Evolutionary conservation across 2,329 filamentous ascomycete genomes (phyloP), one percentile per base, ranked within the genome.

Genomic region (Alternaria infectoria): DNA sequence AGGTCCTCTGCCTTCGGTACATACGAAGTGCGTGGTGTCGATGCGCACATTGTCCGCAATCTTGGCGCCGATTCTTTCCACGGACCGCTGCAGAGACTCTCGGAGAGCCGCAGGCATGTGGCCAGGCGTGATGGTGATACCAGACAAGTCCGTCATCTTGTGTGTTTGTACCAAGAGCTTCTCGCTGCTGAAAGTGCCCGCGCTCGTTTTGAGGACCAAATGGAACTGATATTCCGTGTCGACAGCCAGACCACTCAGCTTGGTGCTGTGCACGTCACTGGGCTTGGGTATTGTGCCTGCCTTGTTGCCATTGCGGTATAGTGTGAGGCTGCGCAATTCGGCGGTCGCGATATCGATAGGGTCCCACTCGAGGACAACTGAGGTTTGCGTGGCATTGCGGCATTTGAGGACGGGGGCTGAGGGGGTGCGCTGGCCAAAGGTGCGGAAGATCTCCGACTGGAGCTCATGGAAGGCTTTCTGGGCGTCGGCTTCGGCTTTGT

Each of bases 21-120:
- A 98, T 63, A 99, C 93, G 79, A 99, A 99, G 81, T 99, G 96
- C 15, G 96, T 99, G 1, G 96, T 99, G 79, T 99, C 96, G 76
- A 99, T 98, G 74, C 95, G 88, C 55, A 98, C 93, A 12, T 88
- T 88, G 72, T 97, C 95, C 61, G 93, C 91, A 68, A 98, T 85
- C 84, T 96, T 97, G 65, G 93, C 96, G 52, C 96, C 96, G 72
- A 99, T 97, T 70, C 93, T 87, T 75, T 96, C 90, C 36, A 97
- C 88, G 2, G 94, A 93, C 49, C 86, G 86, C 50, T 87, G 85
- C 19, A 99, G 86, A 65, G 86, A 89, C 69, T 97, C 93, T 76
- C 89, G 89, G 59, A 90, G 84, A 57, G 89, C 84, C 8, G 87
- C 85, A 2, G 94, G 92, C 80, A 99, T 86, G 71, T 97, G 87